Conservation (phyloP, 768 basidiomycete genomes). For the Leccinellum luteum region DNA sequence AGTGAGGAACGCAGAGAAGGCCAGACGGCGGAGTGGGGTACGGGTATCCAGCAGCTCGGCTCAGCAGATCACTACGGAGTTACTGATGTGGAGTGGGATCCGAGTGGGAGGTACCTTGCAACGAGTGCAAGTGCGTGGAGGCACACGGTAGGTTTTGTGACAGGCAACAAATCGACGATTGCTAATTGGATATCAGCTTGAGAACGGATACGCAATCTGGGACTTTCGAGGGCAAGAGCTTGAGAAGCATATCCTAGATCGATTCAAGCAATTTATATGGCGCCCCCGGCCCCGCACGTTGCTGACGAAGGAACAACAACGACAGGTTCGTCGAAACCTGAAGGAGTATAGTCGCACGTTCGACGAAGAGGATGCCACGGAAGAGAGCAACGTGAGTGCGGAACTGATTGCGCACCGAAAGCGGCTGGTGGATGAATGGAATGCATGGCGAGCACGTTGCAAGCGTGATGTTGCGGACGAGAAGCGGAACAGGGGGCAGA, state of each 20-base stretch:
- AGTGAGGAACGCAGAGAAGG: conserved; percentile 50
- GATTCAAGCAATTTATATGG: conserved; percentile 99
- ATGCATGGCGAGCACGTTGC: conserved; percentile 85
- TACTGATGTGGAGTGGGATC: conserved; percentile 98
- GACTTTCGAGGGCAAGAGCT: conserved; percentile 97
- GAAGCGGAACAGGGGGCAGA: conserved; percentile 39
- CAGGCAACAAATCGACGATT: neutral
- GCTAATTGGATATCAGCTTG: conserved; percentile 55
- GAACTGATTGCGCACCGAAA: conserved; percentile 89
- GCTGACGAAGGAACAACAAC: conserved; percentile 84
- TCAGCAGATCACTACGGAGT: conserved; percentile 94
- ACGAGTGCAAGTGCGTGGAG: conserved; percentile 96
- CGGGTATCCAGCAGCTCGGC: conserved; percentile 80
- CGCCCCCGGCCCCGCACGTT: conserved; percentile 91
- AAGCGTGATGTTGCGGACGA: conserved; percentile 64
- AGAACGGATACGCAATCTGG: conserved; percentile 96
- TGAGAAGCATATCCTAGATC: conserved; percentile 83
- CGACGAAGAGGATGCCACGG: conserved; percentile 95
- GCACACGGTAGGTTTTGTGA: conserved; percentile 64
- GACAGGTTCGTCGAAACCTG: conserved; percentile 81
- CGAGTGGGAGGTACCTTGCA: conserved; percentile 88
- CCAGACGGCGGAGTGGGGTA: conserved; percentile 71
- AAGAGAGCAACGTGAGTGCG: conserved; percentile 92
- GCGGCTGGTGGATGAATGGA: conserved; percentile 97
- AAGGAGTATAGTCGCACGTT: conserved; percentile 89